Evolutionary conservation across 352 stramenopile species (phyloP).

Genomic region (Peronospora farinosa): DNA sequence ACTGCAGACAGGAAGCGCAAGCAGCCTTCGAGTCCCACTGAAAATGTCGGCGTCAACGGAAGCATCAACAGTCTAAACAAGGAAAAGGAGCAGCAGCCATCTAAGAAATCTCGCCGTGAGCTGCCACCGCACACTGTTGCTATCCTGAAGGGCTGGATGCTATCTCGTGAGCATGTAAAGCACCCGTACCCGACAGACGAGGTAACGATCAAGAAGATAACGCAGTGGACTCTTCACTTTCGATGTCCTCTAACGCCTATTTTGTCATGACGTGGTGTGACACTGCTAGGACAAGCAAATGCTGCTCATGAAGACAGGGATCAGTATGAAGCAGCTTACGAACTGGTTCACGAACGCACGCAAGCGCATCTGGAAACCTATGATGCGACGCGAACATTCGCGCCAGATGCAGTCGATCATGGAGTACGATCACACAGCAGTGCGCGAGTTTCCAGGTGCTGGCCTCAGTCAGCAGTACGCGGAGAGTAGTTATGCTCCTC

Average conservation of each 20-base stretch:
- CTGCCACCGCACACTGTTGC: slow-evolving; percentile 78
- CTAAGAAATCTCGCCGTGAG: slow-evolving; percentile 77
- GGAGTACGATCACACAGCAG: slow-evolving; percentile 54
- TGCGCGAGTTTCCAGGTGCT: slow-evolving; percentile 35
- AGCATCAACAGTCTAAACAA: slow-evolving; percentile 25
- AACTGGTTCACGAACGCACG: slow-evolving; percentile 88
- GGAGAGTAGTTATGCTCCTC: slow-evolving; percentile 40
- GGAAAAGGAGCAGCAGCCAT: slow-evolving; percentile 30
- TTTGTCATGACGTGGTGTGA: slow-evolving; percentile 10
- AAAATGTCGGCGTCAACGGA: slow-evolving; percentile 24
- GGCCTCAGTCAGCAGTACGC: slow-evolving; percentile 26
- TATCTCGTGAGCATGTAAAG: slow-evolving; percentile 85
- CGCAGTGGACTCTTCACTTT: not conserved
- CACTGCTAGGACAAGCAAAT: slow-evolving; percentile 76
- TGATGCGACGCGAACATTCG: slow-evolving; percentile 83
- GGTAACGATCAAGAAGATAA: slow-evolving; percentile 26
- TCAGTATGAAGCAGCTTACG: slow-evolving; percentile 89
- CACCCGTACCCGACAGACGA: slow-evolving; percentile 87
- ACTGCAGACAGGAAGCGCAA: slow-evolving; percentile 26
- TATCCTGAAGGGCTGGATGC: slow-evolving; percentile 86
- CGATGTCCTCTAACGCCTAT: slow-evolving; percentile 8
- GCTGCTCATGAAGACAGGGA: slow-evolving; percentile 83
- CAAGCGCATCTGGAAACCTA: slow-evolving; percentile 87
- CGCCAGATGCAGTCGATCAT: slow-evolving; percentile 66
- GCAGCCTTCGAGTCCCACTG: slow-evolving; percentile 21